Evolutionary conservation across 768 basidiomycete genomes (phyloP), one percentile per base, ranked within the genome.

Genomic region (Cubamyces sp.): DNA sequence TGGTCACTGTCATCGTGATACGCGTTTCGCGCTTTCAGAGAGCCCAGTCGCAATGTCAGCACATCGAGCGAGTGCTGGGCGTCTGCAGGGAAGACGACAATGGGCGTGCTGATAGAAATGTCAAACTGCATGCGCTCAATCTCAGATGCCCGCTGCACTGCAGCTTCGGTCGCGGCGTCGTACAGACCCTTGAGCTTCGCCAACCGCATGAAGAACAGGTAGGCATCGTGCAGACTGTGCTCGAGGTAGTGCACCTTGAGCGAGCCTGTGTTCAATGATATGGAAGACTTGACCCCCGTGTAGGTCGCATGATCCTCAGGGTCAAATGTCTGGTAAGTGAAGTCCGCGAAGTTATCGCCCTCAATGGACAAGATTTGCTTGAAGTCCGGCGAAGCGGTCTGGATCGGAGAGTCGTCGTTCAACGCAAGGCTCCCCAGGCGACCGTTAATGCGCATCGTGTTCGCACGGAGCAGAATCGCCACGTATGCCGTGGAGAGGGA

Each of bases 121-220:
- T 94, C 85, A 75, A 95, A 98, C 73, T 92, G 86, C 91, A 98
- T 95, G 54, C 87, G 85, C 67, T 92, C 88, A n/a, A 96, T 91
- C 73, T 92, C 92, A n/a, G 93, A 87, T 5, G 95, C 97, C 50
- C 84, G 82, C 72, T 98, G 93, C 25, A 92, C 94, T 41, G 97
- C 97, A 21, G 86, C 96, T 71, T 92, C 87, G 2, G 93, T 91
- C 12, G 96, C 95, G 19, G 95, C 87, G 74, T 99, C 96, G 66
- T 98, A 98, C 12, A 98, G 73, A 1, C 90, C 91, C 77, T 98
- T 98, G 68, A 99, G 86, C 65, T 87, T 88, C 5, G 94, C 92
- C 40, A 99, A 85, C 71, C 94, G 91, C 61, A 85, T 78, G 40
- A 94, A 73, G 76, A 96, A 99, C 21, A 86, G 71, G 71, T 91